phyloP scores from a whole-genome alignment of 257 asterid genomes.

The Solanum etuberosum region DNA sequence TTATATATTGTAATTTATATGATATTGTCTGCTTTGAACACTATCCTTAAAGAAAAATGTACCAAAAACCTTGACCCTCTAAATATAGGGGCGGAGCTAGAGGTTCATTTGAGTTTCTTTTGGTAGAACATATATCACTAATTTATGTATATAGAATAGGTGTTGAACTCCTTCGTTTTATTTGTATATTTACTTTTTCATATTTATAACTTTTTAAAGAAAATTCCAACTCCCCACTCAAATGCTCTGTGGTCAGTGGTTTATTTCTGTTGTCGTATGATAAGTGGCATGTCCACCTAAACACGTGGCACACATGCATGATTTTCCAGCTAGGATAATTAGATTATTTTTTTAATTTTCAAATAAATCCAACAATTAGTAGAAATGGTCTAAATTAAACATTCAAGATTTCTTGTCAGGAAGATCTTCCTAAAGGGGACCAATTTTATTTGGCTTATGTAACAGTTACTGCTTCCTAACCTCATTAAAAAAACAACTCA shows the following conservation, averaged over 20 bases:
- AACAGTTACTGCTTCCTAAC: neutral
- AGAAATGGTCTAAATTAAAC: conserved; percentile 10
- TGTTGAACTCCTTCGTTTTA: fast-evolving
- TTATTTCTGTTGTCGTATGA: neutral
- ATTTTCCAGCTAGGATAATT: neutral
- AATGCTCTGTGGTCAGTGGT: neutral
- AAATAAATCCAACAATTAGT: neutral
- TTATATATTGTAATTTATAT: too few species aligned
- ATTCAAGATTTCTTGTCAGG: conserved; percentile 22
- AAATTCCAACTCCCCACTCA: neutral
- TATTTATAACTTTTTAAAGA: too few species aligned
- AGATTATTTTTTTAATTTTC: neutral
- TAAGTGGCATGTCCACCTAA: neutral
- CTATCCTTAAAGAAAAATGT: neutral
- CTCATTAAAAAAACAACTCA: neutral
- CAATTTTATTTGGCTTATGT: neutral
- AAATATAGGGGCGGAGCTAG: too few species aligned
- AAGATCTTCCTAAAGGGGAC: conserved; percentile 5
- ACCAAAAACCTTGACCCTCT: too few species aligned
- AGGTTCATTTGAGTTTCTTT: too few species aligned
- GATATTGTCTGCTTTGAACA: too few species aligned
- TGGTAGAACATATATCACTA: too few species aligned
- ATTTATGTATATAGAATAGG: too few species aligned
- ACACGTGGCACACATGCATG: conserved; percentile 22
- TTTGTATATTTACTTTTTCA: too few species aligned